Conservation (phyloP, 495 filamentous ascomycete species). For the Paragyromitra xinjiangensis region DNA sequence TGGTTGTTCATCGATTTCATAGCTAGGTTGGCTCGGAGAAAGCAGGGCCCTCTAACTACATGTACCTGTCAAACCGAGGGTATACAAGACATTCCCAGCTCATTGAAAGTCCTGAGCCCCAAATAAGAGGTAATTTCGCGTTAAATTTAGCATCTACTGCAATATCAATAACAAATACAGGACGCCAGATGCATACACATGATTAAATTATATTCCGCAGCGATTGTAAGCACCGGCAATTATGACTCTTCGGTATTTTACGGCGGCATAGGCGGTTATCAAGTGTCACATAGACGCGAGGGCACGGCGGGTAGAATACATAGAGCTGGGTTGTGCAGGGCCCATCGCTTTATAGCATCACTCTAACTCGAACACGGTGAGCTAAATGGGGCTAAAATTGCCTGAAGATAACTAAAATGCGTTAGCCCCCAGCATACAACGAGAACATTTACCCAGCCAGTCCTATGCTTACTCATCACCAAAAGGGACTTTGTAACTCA, state of each 20-base stretch:
- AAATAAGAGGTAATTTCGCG: background rate
- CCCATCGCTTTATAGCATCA: conserved; percentile 1
- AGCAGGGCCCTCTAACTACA: too few relatives aligned
- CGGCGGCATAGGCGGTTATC: conserved; percentile 32
- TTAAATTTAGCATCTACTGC: background rate
- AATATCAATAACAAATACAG: too few relatives aligned
- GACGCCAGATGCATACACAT: background rate
- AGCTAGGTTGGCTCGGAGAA: background rate
- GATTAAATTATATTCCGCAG: background rate
- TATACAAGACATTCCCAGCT: too few relatives aligned
- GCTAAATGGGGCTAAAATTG: background rate
- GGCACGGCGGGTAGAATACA: background rate
- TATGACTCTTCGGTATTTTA: conserved; percentile 13
- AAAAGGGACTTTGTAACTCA: background rate
- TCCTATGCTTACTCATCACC: background rate
- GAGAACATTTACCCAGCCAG: background rate
- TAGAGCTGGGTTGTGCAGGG: background rate
- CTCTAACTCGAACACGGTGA: background rate
- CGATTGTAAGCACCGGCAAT: background rate
- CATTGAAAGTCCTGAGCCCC: background rate
- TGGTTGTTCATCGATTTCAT: background rate
- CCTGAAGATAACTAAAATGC: background rate
- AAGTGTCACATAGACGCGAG: background rate
- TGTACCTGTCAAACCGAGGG: too few relatives aligned
- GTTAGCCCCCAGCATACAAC: background rate